phyloP scores from a whole-genome alignment of 139 green algal species.

The Coelastrella sp. region DNA sequence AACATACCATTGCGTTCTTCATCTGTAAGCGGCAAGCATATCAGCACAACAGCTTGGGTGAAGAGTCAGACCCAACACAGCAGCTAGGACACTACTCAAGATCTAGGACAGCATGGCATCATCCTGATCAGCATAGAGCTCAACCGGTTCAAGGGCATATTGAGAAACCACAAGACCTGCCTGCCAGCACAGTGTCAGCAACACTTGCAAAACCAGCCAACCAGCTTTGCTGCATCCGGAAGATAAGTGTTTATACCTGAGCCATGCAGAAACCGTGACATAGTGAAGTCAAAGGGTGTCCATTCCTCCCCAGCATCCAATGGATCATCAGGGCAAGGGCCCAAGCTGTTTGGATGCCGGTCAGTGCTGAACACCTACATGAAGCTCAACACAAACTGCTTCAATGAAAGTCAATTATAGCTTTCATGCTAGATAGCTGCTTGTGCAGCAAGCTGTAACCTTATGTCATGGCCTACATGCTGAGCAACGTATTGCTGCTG shows the following conservation, averaged over 20 bases:
- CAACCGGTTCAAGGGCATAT: too few relatives aligned
- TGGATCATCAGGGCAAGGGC: conserved; percentile 37
- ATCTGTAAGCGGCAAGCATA: conserved; percentile 19
- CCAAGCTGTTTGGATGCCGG: conserved; percentile 28
- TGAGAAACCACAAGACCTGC: too few relatives aligned
- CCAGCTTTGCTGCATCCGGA: neutral
- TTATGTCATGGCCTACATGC: too few relatives aligned
- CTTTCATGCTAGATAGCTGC: too few relatives aligned
- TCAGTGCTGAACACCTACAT: conserved; percentile 45
- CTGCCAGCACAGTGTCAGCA: too few relatives aligned
- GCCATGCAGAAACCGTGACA: conserved; percentile 43
- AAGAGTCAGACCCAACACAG: neutral
- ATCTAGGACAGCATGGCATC: too few relatives aligned
- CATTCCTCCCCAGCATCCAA: conserved; percentile 53
- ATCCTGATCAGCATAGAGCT: too few relatives aligned
- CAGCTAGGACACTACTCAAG: neutral
- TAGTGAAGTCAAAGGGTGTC: conserved; percentile 70
- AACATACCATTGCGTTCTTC: conserved; percentile 56
- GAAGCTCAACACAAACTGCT: neutral
- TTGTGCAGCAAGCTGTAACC: too few relatives aligned
- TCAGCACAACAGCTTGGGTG: neutral
- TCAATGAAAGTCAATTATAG: too few relatives aligned
- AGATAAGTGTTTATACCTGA: neutral
- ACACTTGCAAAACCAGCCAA: too few relatives aligned
- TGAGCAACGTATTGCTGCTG: too few relatives aligned